Conservation (phyloP, 2,329 filamentous ascomycete species). For the Gliomastix tumulicola region DNA sequence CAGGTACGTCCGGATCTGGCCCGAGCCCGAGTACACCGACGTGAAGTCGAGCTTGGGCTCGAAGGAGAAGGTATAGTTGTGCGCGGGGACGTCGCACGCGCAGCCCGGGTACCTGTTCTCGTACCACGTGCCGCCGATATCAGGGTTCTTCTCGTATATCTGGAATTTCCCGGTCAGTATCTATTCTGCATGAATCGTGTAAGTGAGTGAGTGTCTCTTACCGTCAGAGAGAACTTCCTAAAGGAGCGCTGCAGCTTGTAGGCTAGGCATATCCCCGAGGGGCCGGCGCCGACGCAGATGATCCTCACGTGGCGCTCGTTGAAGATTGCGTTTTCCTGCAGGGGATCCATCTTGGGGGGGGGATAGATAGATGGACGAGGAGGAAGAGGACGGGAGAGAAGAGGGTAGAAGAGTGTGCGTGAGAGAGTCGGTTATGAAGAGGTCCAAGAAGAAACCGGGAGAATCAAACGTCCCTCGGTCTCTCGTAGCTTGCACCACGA, state of each 20-base stretch:
- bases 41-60: constrained; percentile 33
- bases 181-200: too few relatives aligned
- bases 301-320: constrained; percentile 7
- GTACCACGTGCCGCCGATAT: constrained; percentile 51
- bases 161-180: not conserved
- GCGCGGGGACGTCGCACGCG: constrained; percentile 28
- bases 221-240: constrained; percentile 23
- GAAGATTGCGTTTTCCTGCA: constrained; percentile 4
- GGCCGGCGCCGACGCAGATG: constrained; percentile 39
- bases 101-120: constrained; percentile 54
- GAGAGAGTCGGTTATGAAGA: too few relatives aligned
- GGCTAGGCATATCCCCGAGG: constrained; percentile 36
- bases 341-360: constrained; percentile 7
- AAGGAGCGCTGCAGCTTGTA: constrained; percentile 40
- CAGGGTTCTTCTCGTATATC: constrained; percentile 49
- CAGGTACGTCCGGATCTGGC: constrained; percentile 50
- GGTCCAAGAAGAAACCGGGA: too few relatives aligned
- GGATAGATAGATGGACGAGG: too few relatives aligned
- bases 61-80: constrained; percentile 7
- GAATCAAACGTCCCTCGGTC: too few relatives aligned
- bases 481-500: too few relatives aligned
- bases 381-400: constrained; percentile 12
- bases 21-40: constrained; percentile 45
- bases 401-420: too few relatives aligned
- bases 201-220: not conserved